Evolutionary conservation across 208 protist genomes (phyloP), one percentile per base, ranked within the genome.

Genomic region (Polymyxa betae): DNA sequence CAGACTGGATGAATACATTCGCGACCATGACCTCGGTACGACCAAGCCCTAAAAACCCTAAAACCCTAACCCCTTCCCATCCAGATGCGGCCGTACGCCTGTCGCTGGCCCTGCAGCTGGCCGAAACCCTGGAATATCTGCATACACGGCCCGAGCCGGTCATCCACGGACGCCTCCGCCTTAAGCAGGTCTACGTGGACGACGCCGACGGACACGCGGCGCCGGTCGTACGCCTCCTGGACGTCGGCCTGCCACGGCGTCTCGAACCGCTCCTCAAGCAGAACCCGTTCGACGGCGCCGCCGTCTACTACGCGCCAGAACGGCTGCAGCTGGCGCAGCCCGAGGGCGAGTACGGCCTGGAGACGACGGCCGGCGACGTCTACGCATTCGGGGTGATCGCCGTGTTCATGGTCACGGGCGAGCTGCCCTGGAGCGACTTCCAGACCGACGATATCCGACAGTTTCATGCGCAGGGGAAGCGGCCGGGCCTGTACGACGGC

Each of bases 261-360:
- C 16, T 82, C 72, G 72, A 82, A 5, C 72, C 72, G 16, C 5
- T 82, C 35, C n/a, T 82, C 72, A 82, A 82, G n/a, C 72, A 82
- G 72, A 45, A 82, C 72, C 72, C 72, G 72, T 35, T 82, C 72
- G 72, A 45, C n/a, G 72, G 72, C 72, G 72, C 72, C 72, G 72
- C 72, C 72, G 72, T 43, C 35, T 82, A 82, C 72, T 82, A 82
- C 72, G 16, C 72, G n/a, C 72, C 72, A 12, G 72, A 82, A 43
- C 72, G 72, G 72, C 72, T 82, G 72, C 16, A 5, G 72, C 72
- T 82, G n/a, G 5, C n/a, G 72, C 16, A 35, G 72, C 72, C 72
- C 5, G 72, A 82, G 35, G 72, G 72, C 16, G 72, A 5, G 12
- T 20, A 5, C 16, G 72, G 72, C 72, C 16, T 43, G 16, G 72